A percentile compares a stretch with the other conserved stretches of the same genome.
Conservation (phyloP, 2,329 filamentous ascomycete genomes). For the Monosporascus sp. region DNA sequence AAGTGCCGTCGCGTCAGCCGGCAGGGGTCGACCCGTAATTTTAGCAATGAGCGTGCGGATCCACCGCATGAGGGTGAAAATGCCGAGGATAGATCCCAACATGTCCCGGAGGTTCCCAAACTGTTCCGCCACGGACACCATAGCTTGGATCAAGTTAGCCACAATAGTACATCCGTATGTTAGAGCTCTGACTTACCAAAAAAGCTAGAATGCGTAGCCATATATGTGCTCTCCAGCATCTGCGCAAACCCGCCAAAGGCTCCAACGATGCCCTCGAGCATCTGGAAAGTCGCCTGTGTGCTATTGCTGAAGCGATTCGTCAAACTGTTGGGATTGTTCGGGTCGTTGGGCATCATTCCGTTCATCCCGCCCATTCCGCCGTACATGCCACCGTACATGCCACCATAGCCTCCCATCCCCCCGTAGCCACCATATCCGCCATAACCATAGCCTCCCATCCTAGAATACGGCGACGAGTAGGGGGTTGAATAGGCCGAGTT, state of each 20-base stretch:
- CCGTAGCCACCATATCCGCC: constrained; percentile 45
- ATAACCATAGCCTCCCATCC: constrained; percentile 24
- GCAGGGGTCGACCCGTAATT: constrained; percentile 83
- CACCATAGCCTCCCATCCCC: constrained; percentile 27
- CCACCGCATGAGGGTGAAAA: constrained; percentile 95
- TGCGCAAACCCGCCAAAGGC: constrained; percentile 97
- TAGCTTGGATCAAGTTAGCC: constrained; percentile 51
- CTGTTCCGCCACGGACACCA: constrained; percentile 97
- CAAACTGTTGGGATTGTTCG: constrained; percentile 86
- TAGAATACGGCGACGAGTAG: constrained; percentile 37
- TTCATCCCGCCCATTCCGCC: constrained; percentile 37
- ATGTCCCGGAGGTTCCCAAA: constrained; percentile 91
- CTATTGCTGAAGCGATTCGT: constrained; percentile 94
- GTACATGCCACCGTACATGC: constrained; percentile 35
- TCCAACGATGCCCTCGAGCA: constrained; percentile 94
- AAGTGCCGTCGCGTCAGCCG: constrained; percentile 78
- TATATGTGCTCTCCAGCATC: constrained; percentile 99
- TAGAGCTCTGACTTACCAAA: constrained; percentile 63
- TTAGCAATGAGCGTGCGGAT: constrained; percentile 87
- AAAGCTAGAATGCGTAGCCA: constrained; percentile 98
- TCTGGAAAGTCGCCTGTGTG: constrained; percentile 94
- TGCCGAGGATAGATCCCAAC: constrained; percentile 86
- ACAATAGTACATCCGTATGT: not conserved
- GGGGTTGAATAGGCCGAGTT: constrained; percentile 44
- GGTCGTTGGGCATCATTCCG: constrained; percentile 47